Evolutionary conservation across 2,329 filamentous ascomycete species (phyloP), one percentile per base, ranked within the genome.

Genomic region (Pezicula neosporulosa): DNA sequence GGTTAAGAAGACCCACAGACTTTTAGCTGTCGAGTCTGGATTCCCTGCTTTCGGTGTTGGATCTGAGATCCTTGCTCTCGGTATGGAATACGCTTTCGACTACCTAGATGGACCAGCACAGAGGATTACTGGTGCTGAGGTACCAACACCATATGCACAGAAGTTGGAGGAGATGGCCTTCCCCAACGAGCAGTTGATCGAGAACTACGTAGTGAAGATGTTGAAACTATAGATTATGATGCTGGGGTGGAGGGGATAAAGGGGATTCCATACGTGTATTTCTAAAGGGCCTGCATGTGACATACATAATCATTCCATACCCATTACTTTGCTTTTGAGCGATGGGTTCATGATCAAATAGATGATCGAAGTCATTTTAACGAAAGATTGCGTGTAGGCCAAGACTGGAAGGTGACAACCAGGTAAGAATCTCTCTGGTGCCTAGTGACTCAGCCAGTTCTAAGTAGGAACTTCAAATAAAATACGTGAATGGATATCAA

Each of bases 71-170:
- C 83, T 99, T 58, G 94, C 94, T 54, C 79, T 97, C 55, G 86
- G 90, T 57, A 96, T 96, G 87, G 94, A 99, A 77, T 99, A 97
- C 73, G 92, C 84, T 58, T 99, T 97, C 69, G 94, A 99, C 77
- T 97, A 96, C 78, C 87, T 99, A 60, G 86, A 97, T 67, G 90
- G 91, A 51, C 94, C 94, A 44, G 94, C 91, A 56, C 88, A 93
- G 72, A 87, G 94, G 72, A 85, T 99, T 66, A 97, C 94, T 53
- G 94, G 94, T 70, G 93, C 94, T 59, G 94, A 99, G 72, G 94
- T 99, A 12, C 94, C 94, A 46, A 99, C 94, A 7, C 94, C 94
- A 36, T 97, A 99, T 70, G 93, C 94, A 53, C 80, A 87, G 73
- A 89, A 90, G 70, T 82, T 99, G 52, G 94, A 99, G 81, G 85